A percentile compares a stretch with the other conserved stretches of the same genome.
Conservation (phyloP, 2,329 filamentous ascomycete genomes). For the Venturia asperata region DNA sequence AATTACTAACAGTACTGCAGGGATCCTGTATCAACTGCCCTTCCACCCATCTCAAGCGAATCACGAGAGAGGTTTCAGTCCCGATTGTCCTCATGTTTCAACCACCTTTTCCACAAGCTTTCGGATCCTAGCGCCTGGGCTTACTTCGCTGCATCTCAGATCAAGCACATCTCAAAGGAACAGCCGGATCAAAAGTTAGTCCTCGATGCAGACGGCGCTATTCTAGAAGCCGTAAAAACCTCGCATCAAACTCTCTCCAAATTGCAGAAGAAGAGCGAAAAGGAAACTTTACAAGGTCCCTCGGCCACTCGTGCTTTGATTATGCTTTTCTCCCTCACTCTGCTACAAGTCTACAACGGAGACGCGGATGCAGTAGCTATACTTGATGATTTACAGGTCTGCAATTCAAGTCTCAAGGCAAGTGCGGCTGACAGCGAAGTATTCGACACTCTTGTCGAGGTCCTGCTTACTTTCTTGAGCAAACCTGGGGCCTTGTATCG, state of each 20-base stretch:
- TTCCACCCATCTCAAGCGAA: conserved; percentile 41
- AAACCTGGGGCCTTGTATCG: conserved; percentile 78
- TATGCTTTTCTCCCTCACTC: conserved; percentile 73
- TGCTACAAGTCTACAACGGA: conserved; percentile 85
- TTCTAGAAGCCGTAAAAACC: conserved; percentile 34
- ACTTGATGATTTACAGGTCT: conserved; percentile 71
- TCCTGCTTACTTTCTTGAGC: conserved; percentile 82
- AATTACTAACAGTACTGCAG: background rate
- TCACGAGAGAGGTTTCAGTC: conserved; percentile 47
- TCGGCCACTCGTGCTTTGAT: conserved; percentile 58
- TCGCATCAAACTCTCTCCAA: conserved; percentile 27
- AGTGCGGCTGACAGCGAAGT: conserved; percentile 27
- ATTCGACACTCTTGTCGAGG: conserved; percentile 67
- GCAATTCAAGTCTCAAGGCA: conserved; percentile 54
- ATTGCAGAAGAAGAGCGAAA: conserved; percentile 24
- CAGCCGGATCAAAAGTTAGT: conserved; percentile 25
- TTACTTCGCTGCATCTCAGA: background rate
- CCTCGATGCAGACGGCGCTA: conserved; percentile 40
- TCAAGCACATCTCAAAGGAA: conserved; percentile 22
- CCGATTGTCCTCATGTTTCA: conserved; percentile 49
- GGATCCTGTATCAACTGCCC: conserved; percentile 23
- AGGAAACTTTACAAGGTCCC: conserved; percentile 29
- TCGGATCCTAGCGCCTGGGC: conserved; percentile 17
- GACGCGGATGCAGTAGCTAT: conserved; percentile 79
- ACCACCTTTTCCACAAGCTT: conserved; percentile 37